Conservation (phyloP, 352 stramenopile species). For the Phytophthora meadii region DNA sequence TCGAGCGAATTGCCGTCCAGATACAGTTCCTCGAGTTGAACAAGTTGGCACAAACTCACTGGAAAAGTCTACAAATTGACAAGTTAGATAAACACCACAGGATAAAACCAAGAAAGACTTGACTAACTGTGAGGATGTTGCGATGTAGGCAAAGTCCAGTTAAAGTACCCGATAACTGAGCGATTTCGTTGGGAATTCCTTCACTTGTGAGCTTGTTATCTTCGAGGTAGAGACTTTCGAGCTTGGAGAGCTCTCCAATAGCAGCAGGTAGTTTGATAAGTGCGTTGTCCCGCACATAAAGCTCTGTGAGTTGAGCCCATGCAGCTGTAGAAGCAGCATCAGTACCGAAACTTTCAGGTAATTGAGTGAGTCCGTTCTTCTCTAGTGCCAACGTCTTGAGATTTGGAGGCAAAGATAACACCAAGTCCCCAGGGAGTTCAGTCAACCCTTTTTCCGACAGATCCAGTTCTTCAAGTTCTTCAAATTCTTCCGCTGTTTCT, state of each 20-base stretch:
- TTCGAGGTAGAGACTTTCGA: slow-evolving; percentile 89
- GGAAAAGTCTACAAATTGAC: slow-evolving; percentile 52
- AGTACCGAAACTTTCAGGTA: slow-evolving; percentile 60
- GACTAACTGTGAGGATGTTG: slow-evolving; percentile 71
- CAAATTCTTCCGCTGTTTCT: slow-evolving; percentile 67
- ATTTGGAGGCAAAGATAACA: slow-evolving; percentile 56
- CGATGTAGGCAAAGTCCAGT: slow-evolving; percentile 82
- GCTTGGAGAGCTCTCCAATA: slow-evolving; percentile 60
- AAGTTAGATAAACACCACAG: background rate
- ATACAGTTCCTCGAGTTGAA: slow-evolving; percentile 85
- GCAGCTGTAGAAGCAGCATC: slow-evolving; percentile 29
- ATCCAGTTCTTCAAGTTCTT: slow-evolving; percentile 82
- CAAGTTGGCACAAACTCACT: slow-evolving; percentile 64
- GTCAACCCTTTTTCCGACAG: slow-evolving; percentile 78
- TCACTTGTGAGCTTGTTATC: slow-evolving; percentile 78
- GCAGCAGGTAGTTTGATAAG: slow-evolving; percentile 55
- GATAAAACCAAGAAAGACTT: background rate
- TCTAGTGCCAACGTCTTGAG: slow-evolving; percentile 84
- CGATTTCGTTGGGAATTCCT: slow-evolving; percentile 65
- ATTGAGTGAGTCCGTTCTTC: slow-evolving; percentile 67
- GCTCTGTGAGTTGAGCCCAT: slow-evolving; percentile 67
- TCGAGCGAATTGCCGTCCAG: slow-evolving; percentile 81
- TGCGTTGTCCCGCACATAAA: slow-evolving; percentile 87
- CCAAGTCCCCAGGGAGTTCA: slow-evolving; percentile 64
- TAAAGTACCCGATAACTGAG: slow-evolving; percentile 49